A percentile compares a stretch with the other conserved stretches of the same genome.
These are phyloP conservation scores for Clitocybe nebularis DNA, from an alignment of 1,284 basidiomycete genomes.

Conservation along the genomic window DNA sequence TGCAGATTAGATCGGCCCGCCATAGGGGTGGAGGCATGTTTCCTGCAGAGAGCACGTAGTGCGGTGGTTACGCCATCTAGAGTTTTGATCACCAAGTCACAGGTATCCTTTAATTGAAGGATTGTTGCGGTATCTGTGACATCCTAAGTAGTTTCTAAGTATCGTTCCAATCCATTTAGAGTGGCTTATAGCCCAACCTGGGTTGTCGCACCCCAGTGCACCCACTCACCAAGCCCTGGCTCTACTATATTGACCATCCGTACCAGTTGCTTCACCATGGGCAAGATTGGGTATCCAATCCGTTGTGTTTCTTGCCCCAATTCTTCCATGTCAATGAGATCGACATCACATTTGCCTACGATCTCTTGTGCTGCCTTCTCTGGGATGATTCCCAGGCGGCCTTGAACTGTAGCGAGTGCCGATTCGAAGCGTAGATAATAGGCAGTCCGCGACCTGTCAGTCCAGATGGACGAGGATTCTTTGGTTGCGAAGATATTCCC, in stretches of 20 bases:
- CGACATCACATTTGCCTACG: slow-evolving; percentile 27
- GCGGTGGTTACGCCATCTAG: slow-evolving; percentile 25
- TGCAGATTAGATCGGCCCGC: slow-evolving; percentile 43
- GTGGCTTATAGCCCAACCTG: slow-evolving; percentile 34
- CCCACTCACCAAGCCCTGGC: slow-evolving; percentile 38
- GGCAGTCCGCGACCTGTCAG: slow-evolving; percentile 31
- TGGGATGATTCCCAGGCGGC: slow-evolving; percentile 34
- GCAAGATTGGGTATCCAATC: slow-evolving; percentile 41
- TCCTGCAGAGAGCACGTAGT: slow-evolving; percentile 25
- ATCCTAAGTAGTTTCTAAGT: slow-evolving; percentile 28
- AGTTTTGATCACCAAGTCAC: slow-evolving; percentile 26
- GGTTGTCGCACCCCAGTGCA: slow-evolving; percentile 43
- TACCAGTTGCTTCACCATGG: slow-evolving; percentile 39
- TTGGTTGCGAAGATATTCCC: slow-evolving; percentile 36
- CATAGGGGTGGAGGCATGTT: slow-evolving; percentile 36
- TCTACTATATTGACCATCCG: slow-evolving; percentile 28
- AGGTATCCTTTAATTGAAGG: slow-evolving; percentile 36
- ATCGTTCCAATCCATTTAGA: slow-evolving; percentile 1
- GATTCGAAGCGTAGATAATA: slow-evolving; percentile 39
- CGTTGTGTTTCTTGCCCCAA: slow-evolving; percentile 33
- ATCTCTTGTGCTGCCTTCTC: slow-evolving; percentile 31
- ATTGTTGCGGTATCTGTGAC: slow-evolving; percentile 42
- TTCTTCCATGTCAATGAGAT: slow-evolving; percentile 33
- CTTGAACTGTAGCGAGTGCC: slow-evolving; percentile 34
- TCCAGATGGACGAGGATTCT: slow-evolving; percentile 34